A percentile compares a stretch with the other conserved stretches of the same genome.
These are phyloP conservation scores for Penicillium thymicola DNA, from an alignment of 2,329 filamentous ascomycete species.

Conservation along the genomic window DNA sequence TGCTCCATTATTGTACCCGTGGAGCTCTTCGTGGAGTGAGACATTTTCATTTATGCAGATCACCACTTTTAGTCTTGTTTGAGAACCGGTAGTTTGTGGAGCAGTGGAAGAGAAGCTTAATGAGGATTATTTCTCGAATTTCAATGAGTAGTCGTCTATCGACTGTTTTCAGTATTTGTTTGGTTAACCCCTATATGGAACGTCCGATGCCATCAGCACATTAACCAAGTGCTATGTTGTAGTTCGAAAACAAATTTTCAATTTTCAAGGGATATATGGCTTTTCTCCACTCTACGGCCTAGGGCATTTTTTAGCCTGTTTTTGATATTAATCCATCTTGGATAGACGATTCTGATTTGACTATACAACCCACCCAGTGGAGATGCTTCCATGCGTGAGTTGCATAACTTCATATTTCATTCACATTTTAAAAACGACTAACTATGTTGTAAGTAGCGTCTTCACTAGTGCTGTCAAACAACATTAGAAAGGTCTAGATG, in stretches of 20 bases:
- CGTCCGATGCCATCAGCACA: not conserved
- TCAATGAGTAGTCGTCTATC: not conserved
- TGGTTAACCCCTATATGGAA: not conserved
- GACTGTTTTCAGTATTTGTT: not conserved
- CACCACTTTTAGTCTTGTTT: constrained; percentile 10
- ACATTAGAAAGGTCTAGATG: not conserved
- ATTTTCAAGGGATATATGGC: not conserved
- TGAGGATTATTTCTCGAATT: not conserved
- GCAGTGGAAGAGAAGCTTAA: not conserved
- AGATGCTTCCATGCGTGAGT: not conserved
- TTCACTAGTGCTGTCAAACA: not conserved
- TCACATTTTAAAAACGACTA: not conserved
- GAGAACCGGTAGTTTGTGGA: constrained; percentile 16
- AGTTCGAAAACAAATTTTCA: not conserved
- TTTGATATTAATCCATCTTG: not conserved
- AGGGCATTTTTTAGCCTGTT: too few relatives aligned
- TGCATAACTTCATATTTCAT: not conserved
- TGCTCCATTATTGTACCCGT: not conserved
- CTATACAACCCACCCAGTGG: not conserved
- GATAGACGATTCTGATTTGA: not conserved
- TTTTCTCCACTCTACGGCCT: not conserved
- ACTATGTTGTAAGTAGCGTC: not conserved
- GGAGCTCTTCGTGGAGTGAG: constrained; percentile 4
- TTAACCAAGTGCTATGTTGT: not conserved
- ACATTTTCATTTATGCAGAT: not conserved